A percentile compares a stretch with the other conserved stretches of the same genome.
phyloP scores from a whole-genome alignment of 1,139 yeast genomes.

The Pneumocystis sp. region DNA sequence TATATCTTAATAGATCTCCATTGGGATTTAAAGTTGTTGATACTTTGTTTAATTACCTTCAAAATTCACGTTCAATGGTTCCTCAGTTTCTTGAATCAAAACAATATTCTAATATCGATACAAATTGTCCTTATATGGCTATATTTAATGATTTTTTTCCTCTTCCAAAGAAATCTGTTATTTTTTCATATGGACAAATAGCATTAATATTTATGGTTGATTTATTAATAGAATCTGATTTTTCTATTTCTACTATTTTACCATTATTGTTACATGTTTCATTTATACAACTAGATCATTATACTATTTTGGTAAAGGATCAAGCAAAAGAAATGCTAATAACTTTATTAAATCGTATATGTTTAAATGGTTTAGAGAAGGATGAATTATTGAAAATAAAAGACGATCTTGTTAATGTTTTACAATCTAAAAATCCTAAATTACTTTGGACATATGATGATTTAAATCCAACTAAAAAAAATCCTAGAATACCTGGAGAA shows the following conservation, averaged over 20 bases:
- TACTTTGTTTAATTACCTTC: constrained; percentile 49
- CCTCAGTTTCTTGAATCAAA: constrained; percentile 40
- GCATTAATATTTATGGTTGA: constrained; percentile 78
- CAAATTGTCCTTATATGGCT: constrained; percentile 57
- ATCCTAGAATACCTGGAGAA: constrained; percentile 73
- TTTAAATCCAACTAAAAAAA: constrained; percentile 56
- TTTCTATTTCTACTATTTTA: constrained; percentile 38
- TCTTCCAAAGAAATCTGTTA: constrained; percentile 48
- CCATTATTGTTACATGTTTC: constrained; percentile 75
- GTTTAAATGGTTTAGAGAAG: constrained; percentile 26
- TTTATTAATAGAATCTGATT: constrained; percentile 45
- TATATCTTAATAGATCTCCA: constrained; percentile 51
- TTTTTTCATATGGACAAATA: constrained; percentile 76
- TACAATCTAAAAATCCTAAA: constrained; percentile 27
- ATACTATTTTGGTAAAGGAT: constrained; percentile 64
- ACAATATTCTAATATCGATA: constrained; percentile 22
- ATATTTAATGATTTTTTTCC: constrained; percentile 46
- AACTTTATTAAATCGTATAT: constrained; percentile 51
- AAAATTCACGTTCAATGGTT: constrained; percentile 66
- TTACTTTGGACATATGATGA: constrained; percentile 80
- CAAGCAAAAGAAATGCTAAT: constrained; percentile 67
- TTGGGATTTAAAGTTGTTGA: constrained; percentile 47
- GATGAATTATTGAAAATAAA: constrained; percentile 37
- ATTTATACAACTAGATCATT: constrained; percentile 74
- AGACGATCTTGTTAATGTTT: constrained; percentile 38